phyloP scores from a whole-genome alignment of 768 basidiomycete genomes.

The Mycena floridula region DNA sequence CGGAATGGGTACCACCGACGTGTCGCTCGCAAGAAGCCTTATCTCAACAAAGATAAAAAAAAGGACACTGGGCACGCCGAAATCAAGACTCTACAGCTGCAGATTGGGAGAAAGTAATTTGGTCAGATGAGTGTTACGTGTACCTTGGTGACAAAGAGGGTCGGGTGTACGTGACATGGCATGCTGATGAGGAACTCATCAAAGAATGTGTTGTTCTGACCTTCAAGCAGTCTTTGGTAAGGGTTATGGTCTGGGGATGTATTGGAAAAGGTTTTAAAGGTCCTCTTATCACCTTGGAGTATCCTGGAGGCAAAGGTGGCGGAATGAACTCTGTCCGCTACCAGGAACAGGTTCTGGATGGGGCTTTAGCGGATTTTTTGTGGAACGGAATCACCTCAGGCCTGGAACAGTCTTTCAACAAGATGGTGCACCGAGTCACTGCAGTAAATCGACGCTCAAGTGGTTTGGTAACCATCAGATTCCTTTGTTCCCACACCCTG shows the following conservation, averaged over 20 bases:
- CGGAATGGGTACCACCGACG: not conserved
- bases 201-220: constrained; percentile 7
- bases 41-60: not conserved
- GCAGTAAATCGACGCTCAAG: constrained; percentile 1
- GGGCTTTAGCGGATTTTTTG: not conserved
- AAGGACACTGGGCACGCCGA: not conserved
- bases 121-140: constrained; percentile 4
- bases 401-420: too few relatives aligned
- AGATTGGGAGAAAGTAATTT: constrained; percentile 1
- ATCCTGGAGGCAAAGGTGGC: constrained; percentile 10
- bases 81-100: not conserved
- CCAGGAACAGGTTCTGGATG: constrained; percentile 6
- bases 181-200: constrained; percentile 2
- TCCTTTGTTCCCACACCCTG: constrained; percentile 7
- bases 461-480: constrained; percentile 8
- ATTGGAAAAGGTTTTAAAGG: constrained; percentile 2
- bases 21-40: not conserved
- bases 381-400: not conserved
- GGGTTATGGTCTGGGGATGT: constrained; percentile 8
- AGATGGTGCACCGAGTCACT: constrained; percentile 6
- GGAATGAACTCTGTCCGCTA: constrained; percentile 7
- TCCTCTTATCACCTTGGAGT: constrained; percentile 6
- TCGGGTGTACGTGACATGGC: constrained; percentile 1
- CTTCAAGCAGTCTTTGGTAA: constrained; percentile 5
- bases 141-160: constrained; percentile 1